Evolutionary conservation across 2,329 filamentous ascomycete species (phyloP).

Genomic region (Aphanoascus verrucosus): DNA sequence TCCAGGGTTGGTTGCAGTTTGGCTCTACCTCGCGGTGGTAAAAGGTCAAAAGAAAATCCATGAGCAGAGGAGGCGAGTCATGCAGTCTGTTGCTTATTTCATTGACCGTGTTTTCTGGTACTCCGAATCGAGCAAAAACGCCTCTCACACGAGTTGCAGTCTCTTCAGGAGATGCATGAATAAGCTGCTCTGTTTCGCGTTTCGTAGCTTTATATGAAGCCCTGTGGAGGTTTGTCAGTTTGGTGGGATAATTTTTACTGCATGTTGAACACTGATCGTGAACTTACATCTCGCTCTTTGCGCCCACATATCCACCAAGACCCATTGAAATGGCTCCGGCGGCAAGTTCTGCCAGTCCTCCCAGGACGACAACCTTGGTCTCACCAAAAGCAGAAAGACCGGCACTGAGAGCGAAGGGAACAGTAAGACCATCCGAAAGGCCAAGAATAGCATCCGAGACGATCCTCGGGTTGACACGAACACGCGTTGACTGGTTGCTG

Average conservation of each 20-base stretch:
- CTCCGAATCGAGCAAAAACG: conserved; percentile 34
- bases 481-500: conserved; percentile 20
- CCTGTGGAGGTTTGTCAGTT: conserved; percentile 20
- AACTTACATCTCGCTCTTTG: conserved; percentile 42
- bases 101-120: conserved; percentile 28
- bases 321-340: conserved; percentile 37
- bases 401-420: conserved; percentile 36
- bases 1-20: conserved; percentile 37
- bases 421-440: conserved; percentile 35
- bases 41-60: conserved; percentile 41
- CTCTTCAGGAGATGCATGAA: conserved; percentile 29
- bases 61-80: conserved; percentile 30
- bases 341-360: conserved; percentile 33
- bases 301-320: conserved; percentile 35
- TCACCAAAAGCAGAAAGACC: conserved; percentile 33
- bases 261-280: not conserved
- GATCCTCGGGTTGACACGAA: conserved; percentile 34
- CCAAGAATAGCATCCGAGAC: conserved; percentile 38
- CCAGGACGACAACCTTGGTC: conserved; percentile 32
- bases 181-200: conserved; percentile 33
- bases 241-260: not conserved
- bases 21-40: conserved; percentile 38
- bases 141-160: conserved; percentile 32
- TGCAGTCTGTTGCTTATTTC: conserved; percentile 31
- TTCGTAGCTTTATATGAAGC: conserved; percentile 39